Conservation (phyloP, 2,329 filamentous ascomycete genomes). For the Clarireedia hainanense region DNA sequence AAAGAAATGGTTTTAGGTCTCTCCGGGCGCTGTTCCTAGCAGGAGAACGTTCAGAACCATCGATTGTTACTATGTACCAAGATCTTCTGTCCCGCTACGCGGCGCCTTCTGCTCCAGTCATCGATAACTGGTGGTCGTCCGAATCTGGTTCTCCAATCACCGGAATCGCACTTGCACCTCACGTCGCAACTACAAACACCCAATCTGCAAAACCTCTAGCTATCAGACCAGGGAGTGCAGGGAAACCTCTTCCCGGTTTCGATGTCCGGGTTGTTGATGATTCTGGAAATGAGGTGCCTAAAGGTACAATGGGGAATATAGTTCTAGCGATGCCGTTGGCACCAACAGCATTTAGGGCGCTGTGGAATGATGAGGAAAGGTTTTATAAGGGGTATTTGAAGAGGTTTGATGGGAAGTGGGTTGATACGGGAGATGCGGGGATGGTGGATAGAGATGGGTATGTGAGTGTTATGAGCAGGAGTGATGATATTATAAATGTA, state of each 20-base stretch:
- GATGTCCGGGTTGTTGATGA: slow-evolving; percentile 82
- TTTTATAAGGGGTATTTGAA: slow-evolving; percentile 83
- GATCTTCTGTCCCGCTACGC: slow-evolving; percentile 60
- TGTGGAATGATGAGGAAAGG: slow-evolving; percentile 79
- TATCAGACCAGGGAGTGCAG: slow-evolving; percentile 78
- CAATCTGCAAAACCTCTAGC: slow-evolving; percentile 38
- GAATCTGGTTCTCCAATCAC: slow-evolving; percentile 64
- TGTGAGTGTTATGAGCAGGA: slow-evolving; percentile 54
- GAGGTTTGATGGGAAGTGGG: slow-evolving; percentile 72
- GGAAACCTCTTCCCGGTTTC: slow-evolving; percentile 87
- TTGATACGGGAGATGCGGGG: slow-evolving; percentile 88
- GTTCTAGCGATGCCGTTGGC: slow-evolving; percentile 76
- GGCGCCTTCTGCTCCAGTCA: slow-evolving; percentile 51
- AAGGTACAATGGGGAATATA: slow-evolving; percentile 81
- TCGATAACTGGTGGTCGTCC: slow-evolving; percentile 71
- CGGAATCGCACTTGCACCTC: slow-evolving; percentile 55
- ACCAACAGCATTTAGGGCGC: slow-evolving; percentile 75
- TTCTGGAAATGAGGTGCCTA: slow-evolving; percentile 60
- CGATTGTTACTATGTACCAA: slow-evolving; percentile 76
- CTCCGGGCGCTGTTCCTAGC: slow-evolving; percentile 76
- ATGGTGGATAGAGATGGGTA: slow-evolving; percentile 71
- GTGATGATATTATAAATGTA: slow-evolving; percentile 92
- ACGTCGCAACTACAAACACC: slow-evolving; percentile 43
- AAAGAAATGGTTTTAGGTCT: slow-evolving; percentile 60
- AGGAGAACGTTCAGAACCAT: slow-evolving; percentile 82